Conservation (phyloP, 148 eudicot species). For the Rhododendron molle region DNA sequence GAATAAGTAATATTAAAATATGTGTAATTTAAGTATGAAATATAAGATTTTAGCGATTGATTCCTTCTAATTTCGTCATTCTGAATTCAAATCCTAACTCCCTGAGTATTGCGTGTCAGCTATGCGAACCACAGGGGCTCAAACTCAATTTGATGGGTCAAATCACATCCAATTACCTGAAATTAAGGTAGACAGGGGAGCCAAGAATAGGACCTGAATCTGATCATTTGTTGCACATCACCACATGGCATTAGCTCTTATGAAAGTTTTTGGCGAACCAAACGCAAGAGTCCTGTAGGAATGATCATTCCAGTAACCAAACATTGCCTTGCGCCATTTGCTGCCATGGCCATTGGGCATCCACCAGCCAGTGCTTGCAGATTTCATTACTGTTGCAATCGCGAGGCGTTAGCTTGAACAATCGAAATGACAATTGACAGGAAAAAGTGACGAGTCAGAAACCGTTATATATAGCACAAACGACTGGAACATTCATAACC, state of each 20-base stretch:
- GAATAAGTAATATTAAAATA: too few species aligned
- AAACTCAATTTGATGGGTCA: neutral
- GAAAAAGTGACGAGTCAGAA: too few species aligned
- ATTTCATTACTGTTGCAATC: neutral
- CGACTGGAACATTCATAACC: too few species aligned
- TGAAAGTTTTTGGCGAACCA: neutral
- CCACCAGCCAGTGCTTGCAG: neutral
- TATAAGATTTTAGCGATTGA: neutral
- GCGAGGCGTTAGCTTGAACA: too few species aligned
- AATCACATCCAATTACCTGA: neutral
- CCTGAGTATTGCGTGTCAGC: neutral
- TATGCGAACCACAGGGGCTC: neutral
- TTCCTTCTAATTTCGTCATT: neutral
- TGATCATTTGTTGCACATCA: constrained; percentile 1
- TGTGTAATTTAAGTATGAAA: too few species aligned
- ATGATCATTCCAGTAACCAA: neutral
- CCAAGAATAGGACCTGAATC: neutral
- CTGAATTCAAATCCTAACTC: neutral
- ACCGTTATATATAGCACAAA: too few species aligned
- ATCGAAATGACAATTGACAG: too few species aligned
- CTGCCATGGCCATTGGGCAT: neutral
- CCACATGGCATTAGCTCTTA: neutral
- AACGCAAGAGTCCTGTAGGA: neutral
- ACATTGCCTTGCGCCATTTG: neutral
- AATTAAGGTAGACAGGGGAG: constrained; percentile 5